Percentiles rank a stretch among this genome's conserved stretches.
phyloP scores from a whole-genome alignment of 2,329 filamentous ascomycete species.

The Neoascochyta sp. region DNA sequence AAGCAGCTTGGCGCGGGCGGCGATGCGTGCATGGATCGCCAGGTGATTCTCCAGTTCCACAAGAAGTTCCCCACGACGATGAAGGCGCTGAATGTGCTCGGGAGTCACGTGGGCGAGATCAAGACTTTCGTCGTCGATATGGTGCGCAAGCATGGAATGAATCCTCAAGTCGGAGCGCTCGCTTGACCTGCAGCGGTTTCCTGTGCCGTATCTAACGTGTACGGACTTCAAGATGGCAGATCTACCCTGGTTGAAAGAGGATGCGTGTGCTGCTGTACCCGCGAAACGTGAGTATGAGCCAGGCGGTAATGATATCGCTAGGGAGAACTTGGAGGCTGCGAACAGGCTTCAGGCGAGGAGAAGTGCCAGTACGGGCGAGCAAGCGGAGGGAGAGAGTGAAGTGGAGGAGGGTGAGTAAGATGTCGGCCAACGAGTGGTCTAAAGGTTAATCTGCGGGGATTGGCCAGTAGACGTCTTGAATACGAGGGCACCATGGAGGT shows the following conservation, averaged over 20 bases:
- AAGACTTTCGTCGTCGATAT: constrained; percentile 38
- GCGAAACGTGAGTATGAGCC: constrained; percentile 18
- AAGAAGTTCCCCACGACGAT: constrained; percentile 43
- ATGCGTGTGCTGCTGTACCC: constrained; percentile 4
- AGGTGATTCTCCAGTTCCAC: constrained; percentile 40
- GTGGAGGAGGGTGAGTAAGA: constrained; percentile 9
- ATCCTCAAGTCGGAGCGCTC: constrained; percentile 42
- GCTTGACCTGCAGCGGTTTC: constrained; percentile 37
- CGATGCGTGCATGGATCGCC: constrained; percentile 43
- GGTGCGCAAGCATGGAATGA: constrained; percentile 22
- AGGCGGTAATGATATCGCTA: constrained; percentile 30
- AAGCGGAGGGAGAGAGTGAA: constrained; percentile 4
- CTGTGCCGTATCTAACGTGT: constrained; percentile 46
- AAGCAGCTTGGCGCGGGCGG: constrained; percentile 39
- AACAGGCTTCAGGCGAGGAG: constrained; percentile 10
- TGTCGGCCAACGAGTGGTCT: constrained; percentile 3
- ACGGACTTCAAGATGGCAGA: constrained; percentile 39
- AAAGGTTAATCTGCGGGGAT: constrained; percentile 3
- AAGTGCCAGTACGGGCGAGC: constrained; percentile 4
- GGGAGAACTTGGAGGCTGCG: constrained; percentile 18
- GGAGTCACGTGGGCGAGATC: constrained; percentile 41
- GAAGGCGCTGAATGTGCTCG: constrained; percentile 43
- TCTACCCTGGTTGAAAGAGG: constrained; percentile 39
- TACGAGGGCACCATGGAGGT: constrained; percentile 5
- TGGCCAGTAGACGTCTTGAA: constrained; percentile 3